Percentiles rank a stretch among this genome's conserved stretches.
phyloP scores from a whole-genome alignment of 768 basidiomycete genomes.

The Vishniacozyma victoriae region DNA sequence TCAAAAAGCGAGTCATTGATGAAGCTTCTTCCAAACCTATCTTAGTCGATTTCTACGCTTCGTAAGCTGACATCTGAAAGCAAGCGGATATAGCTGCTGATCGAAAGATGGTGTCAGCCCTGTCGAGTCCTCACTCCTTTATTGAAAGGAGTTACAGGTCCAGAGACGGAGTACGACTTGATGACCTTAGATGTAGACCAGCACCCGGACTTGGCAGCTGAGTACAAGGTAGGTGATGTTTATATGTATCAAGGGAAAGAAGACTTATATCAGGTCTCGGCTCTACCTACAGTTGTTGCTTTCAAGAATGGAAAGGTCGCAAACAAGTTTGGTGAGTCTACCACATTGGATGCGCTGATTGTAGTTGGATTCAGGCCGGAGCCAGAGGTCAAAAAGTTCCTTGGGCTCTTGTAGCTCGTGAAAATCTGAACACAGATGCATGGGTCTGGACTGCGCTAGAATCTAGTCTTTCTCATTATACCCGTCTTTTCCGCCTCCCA shows the following conservation, averaged over 20 bases:
- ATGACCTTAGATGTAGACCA: slow-evolving; percentile 35
- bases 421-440: no score
- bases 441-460: no score
- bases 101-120: slow-evolving; percentile 35
- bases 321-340: slow-evolving; percentile 37
- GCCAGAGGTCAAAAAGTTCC: slow-evolving; percentile 33
- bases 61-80: slow-evolving; percentile 6
- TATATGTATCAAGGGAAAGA: not conserved
- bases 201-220: slow-evolving; percentile 31
- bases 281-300: slow-evolving; percentile 40
- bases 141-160: slow-evolving; percentile 28
- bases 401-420: slow-evolving; percentile 26
- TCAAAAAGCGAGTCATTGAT: slow-evolving; percentile 27
- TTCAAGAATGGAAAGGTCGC: slow-evolving; percentile 40
- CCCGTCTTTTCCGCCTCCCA: no score
- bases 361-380: slow-evolving; percentile 28
- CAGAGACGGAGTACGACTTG: slow-evolving; percentile 23
- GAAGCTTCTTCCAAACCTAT: slow-evolving; percentile 20
- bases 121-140: slow-evolving; percentile 39
- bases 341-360: not conserved
- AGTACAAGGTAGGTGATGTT: slow-evolving; percentile 30
- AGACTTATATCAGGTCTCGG: slow-evolving; percentile 18
- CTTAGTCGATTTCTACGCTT: slow-evolving; percentile 44
- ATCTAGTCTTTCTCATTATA: no score
- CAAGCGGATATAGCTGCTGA: not conserved